These are phyloP conservation scores for Pyrenophora teres DNA, from an alignment of 2,329 filamentous ascomycete genomes.

Conservation along the genomic window DNA sequence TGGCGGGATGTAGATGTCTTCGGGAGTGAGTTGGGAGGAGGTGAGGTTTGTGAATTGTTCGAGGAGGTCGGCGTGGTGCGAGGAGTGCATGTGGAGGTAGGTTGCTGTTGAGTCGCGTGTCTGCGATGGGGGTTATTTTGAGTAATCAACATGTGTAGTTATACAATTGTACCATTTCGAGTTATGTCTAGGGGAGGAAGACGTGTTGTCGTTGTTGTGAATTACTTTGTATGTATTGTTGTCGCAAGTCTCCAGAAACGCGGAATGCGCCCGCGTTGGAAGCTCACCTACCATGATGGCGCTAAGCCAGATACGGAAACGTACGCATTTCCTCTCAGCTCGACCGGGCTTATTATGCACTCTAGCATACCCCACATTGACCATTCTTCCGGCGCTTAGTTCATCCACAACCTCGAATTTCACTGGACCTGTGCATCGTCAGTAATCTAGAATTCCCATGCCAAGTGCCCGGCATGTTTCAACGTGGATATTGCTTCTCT, in stretches of 20 bases:
- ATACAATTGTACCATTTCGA: neutral
- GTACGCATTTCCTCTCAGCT: neutral
- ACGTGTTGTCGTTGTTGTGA: neutral
- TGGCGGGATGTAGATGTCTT: slow-evolving; percentile 81
- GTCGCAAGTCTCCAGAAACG: neutral
- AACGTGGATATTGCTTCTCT: slow-evolving; percentile 13
- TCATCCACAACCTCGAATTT: slow-evolving; percentile 4
- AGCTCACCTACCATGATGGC: slow-evolving; percentile 1
- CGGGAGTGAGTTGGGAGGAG: slow-evolving; percentile 48
- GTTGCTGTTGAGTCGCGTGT: slow-evolving; percentile 76
- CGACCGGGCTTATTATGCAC: slow-evolving; percentile 1
- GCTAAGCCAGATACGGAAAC: slow-evolving; percentile 6
- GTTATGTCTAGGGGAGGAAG: too few species aligned
- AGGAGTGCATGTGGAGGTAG: slow-evolving; percentile 73
- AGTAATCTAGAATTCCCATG: slow-evolving; percentile 9
- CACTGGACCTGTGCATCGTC: neutral
- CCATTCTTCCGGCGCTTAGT: slow-evolving; percentile 15
- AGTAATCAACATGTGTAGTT: too few species aligned
- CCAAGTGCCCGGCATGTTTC: slow-evolving; percentile 21
- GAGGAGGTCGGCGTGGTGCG: slow-evolving; percentile 76
- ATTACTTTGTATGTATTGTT: neutral
- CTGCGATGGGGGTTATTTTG: slow-evolving; percentile 35
- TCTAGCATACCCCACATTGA: slow-evolving; percentile 8
- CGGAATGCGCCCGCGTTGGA: slow-evolving; percentile 4
- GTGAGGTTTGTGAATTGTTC: slow-evolving; percentile 59